Conservation (phyloP, 2,329 filamentous ascomycete genomes). For the Coniochaeta sp. region DNA sequence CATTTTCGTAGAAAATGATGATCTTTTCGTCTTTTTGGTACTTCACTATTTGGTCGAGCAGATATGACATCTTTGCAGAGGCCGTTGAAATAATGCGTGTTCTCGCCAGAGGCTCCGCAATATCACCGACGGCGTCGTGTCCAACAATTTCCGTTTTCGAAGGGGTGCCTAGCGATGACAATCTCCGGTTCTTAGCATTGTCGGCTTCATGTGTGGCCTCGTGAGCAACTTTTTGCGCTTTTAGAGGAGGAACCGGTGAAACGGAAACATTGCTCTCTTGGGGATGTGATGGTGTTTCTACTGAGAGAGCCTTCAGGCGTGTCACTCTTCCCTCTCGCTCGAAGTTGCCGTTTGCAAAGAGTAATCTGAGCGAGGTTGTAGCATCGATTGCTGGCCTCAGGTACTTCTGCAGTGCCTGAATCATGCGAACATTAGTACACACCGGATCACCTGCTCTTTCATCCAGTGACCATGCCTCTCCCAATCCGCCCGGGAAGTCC, state of each 20-base stretch:
- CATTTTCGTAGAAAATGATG: constrained; percentile 85
- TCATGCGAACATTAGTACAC: constrained; percentile 41
- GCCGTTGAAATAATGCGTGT: constrained; percentile 69
- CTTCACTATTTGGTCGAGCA: constrained; percentile 64
- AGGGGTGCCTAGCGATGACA: not conserved
- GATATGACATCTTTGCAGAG: constrained; percentile 81
- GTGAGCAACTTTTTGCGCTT: not conserved
- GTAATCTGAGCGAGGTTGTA: constrained; percentile 34
- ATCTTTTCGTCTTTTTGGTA: constrained; percentile 74
- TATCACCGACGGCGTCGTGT: constrained; percentile 12
- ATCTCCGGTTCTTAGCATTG: not conserved
- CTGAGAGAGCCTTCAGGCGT: not conserved
- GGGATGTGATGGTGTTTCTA: not conserved
- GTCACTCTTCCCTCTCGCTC: constrained; percentile 24
- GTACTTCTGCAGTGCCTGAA: constrained; percentile 45
- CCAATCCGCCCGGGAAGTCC: constrained; percentile 55
- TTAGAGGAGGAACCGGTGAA: not conserved
- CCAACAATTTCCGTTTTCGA: not conserved
- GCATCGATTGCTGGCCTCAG: constrained; percentile 37
- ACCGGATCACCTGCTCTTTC: constrained; percentile 38
- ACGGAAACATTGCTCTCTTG: not conserved
- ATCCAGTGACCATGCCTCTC: constrained; percentile 62
- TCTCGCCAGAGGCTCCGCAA: constrained; percentile 43
- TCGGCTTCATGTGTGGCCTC: not conserved
- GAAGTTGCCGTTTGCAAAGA: constrained; percentile 39